A percentile compares a stretch with the other conserved stretches of the same genome.
phyloP scores from a whole-genome alignment of 768 basidiomycete genomes.

The Boletus pseudo-olivaceus region DNA sequence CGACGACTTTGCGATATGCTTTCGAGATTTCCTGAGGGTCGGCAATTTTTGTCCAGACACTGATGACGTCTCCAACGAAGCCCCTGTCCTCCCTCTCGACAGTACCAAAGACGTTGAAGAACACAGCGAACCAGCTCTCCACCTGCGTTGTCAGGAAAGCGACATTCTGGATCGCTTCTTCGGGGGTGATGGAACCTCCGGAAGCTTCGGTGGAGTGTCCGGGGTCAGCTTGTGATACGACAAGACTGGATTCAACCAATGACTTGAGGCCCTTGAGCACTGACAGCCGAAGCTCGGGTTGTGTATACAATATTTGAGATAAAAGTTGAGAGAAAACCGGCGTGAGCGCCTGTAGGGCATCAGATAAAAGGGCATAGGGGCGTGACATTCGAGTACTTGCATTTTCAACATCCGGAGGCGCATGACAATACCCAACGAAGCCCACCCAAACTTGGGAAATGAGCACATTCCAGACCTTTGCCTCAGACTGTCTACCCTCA shows the following conservation, averaged over 20 bases:
- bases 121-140: constrained; percentile 91
- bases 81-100: constrained; percentile 70
- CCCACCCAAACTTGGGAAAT: constrained; percentile 93
- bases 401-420: constrained; percentile 67
- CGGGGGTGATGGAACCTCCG: constrained; percentile 42
- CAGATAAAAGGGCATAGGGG: neutral
- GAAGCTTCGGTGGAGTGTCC: constrained; percentile 29
- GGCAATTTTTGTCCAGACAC: constrained; percentile 81
- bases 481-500: constrained; percentile 73
- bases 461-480: constrained; percentile 93
- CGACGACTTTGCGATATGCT: constrained; percentile 75
- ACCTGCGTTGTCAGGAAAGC: constrained; percentile 70
- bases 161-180: constrained; percentile 64
- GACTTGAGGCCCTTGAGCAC: constrained; percentile 79
- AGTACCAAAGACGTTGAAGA: constrained; percentile 95
- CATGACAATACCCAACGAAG: constrained; percentile 86
- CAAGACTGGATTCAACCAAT: constrained; percentile 77
- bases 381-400: constrained; percentile 35
- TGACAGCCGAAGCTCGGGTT: constrained; percentile 76
- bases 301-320: constrained; percentile 88
- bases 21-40: constrained; percentile 73
- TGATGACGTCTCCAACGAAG: constrained; percentile 84
- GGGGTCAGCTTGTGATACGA: constrained; percentile 38
- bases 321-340: constrained; percentile 83
- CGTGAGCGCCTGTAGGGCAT: constrained; percentile 56